Base-by-base conservation (phyloP, 1,139 yeast species). In the Debaryomyces subglobosus region DNA sequence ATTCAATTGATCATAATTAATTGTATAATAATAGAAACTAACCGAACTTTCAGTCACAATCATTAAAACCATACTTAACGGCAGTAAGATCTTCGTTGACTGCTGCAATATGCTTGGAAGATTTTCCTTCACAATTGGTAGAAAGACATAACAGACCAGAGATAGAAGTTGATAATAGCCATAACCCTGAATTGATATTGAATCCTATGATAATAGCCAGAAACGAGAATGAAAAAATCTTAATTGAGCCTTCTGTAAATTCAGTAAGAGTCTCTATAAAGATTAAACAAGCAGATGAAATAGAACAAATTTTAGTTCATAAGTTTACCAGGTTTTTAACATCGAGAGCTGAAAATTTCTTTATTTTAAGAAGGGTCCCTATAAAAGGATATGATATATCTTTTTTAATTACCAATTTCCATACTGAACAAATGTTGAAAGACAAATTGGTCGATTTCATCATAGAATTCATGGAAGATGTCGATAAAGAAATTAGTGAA, bases 91-190 rank as follows among this genome's bases (percentile, higher is more conserved):
- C 89, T 51, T 91, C 99, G 24, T 79, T 94, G 59, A 90, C 96
- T 15, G 97, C 97, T 8, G 97, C 98, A n/a, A 78, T 94, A 46
- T 90, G 97, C 60, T 77, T 94, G 56, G 96, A 92, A 64, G 94
- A 92, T 72, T 95, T 95, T 68, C 88, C 97, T 21, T 92, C 98
- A 10, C 97, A 92, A 68, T 81, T 89, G 51, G 97, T 89, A 13
- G 99, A 94, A 72, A 86, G 99, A 69, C 99, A 94, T 75, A 94
- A 94, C 71, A 82, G 95, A 55, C 99, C 99, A 4, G 99, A 94
- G 68, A 86, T 94, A 45, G 99, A 94, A 69, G 94, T 89, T 39
- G 82, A 78, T 52, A 68, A 71, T 56, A 64, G 72, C 21, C 79
- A 74, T 53, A 84, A 86, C 57, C 86, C 88, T 9, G 97, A 92